phyloP scores from a whole-genome alignment of 2,329 filamentous ascomycete genomes.

The Cyclaneusma minus region DNA sequence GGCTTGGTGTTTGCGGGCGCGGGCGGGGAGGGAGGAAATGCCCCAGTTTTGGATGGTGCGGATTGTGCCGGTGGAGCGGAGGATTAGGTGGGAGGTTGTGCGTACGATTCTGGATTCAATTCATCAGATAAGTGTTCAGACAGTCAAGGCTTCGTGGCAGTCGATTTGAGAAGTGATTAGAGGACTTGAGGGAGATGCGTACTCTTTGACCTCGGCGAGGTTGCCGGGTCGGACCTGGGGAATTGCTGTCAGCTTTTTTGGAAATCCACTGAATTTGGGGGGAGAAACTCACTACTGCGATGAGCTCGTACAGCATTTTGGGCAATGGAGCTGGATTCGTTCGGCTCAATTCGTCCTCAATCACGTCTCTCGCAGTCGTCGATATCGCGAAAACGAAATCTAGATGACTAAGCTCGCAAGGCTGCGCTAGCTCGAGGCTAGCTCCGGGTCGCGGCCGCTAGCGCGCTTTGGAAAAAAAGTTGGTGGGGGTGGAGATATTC shows the following conservation, averaged over 20 bases:
- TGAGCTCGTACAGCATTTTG: slow-evolving; percentile 91
- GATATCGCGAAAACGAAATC: too few relatives aligned
- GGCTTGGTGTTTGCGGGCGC: slow-evolving; percentile 66
- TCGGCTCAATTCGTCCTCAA: too few relatives aligned
- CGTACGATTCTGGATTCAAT: slow-evolving; percentile 57
- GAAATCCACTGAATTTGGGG: neutral
- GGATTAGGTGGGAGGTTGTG: slow-evolving; percentile 68
- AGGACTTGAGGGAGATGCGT: slow-evolving; percentile 22
- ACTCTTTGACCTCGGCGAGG: slow-evolving; percentile 91
- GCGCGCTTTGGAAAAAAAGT: too few relatives aligned
- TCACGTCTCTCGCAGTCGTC: too few relatives aligned
- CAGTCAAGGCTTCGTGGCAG: neutral
- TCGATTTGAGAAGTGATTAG: slow-evolving; percentile 1
- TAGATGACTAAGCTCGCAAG: too few relatives aligned
- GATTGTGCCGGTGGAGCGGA: slow-evolving; percentile 73
- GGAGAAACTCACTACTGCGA: slow-evolving; percentile 62
- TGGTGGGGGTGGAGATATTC: too few relatives aligned
- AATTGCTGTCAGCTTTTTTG: too few relatives aligned
- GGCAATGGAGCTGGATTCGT: too few relatives aligned
- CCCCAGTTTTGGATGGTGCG: slow-evolving; percentile 95
- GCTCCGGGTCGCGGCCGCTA: too few relatives aligned
- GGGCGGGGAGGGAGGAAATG: slow-evolving; percentile 70
- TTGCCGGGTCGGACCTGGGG: slow-evolving; percentile 78
- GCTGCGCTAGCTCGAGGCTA: too few relatives aligned
- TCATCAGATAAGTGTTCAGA: slow-evolving; percentile 3